phyloP scores from a whole-genome alignment of 495 filamentous ascomycete species.

The Penicillium cosmopolitanum region DNA sequence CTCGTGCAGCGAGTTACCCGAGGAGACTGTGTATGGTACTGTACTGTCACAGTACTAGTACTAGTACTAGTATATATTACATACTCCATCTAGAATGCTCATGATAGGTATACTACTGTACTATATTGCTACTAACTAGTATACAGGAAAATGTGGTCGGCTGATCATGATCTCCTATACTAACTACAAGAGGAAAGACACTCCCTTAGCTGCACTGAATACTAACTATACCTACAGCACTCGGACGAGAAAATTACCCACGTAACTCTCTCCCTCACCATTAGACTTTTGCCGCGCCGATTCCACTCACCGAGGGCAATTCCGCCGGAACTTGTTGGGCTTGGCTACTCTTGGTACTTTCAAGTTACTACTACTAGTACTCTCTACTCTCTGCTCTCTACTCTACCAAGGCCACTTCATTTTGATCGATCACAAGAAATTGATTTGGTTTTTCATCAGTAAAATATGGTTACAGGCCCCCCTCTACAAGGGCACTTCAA shows the following conservation, averaged over 20 bases:
- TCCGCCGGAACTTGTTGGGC: not conserved
- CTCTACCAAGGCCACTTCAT: not conserved
- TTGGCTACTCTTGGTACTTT: too few relatives aligned
- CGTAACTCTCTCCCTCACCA: not conserved
- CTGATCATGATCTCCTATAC: not conserved
- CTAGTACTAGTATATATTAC: too few relatives aligned
- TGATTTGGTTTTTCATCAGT: constrained; percentile 26
- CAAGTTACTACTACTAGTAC: too few relatives aligned
- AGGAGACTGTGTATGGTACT: constrained; percentile 15
- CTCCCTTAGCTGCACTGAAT: not conserved
- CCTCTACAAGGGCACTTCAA: constrained; percentile 16
- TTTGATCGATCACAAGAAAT: constrained; percentile 12
- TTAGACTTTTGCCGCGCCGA: constrained; percentile 5
- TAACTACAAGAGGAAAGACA: not conserved
- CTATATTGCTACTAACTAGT: too few relatives aligned
- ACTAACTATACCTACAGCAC: not conserved
- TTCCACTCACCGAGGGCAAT: constrained; percentile 4
- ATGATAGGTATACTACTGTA: too few relatives aligned
- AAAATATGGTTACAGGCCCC: constrained; percentile 38
- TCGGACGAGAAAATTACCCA: not conserved
- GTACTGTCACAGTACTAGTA: not conserved
- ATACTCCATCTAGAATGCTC: too few relatives aligned
- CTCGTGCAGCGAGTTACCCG: constrained; percentile 17
- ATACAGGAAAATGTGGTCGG: too few relatives aligned
- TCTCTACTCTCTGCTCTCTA: too few relatives aligned